Percentiles rank a stretch among this genome's conserved stretches.
These are phyloP conservation scores for Ilyonectria mors-panacis DNA, from an alignment of 2,329 filamentous ascomycete species.

Conservation along the genomic window DNA sequence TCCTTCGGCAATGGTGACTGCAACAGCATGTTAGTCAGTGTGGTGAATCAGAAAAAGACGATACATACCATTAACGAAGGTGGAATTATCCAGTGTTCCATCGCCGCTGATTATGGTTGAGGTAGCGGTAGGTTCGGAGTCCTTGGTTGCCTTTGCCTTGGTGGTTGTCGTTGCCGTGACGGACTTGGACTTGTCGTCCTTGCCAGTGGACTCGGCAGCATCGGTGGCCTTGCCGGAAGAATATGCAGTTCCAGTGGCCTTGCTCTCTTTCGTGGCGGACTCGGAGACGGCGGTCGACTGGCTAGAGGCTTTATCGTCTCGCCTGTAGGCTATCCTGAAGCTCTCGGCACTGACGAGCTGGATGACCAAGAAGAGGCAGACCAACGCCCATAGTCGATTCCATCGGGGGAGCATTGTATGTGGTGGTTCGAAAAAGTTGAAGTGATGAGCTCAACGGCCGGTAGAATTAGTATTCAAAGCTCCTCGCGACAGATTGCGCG, in stretches of 20 bases:
- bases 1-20: constrained; percentile 64
- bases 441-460: constrained; percentile 14
- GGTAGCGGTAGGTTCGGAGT: constrained; percentile 35
- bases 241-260: constrained; percentile 33
- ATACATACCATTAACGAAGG: constrained; percentile 54
- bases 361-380: constrained; percentile 57
- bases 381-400: constrained; percentile 54
- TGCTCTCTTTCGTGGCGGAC: constrained; percentile 28
- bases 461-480: constrained; percentile 32
- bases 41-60: not conserved
- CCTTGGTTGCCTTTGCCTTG: constrained; percentile 32
- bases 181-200: constrained; percentile 7
- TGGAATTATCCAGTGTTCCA: constrained; percentile 48
- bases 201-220: constrained; percentile 16
- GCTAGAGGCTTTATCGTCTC: constrained; percentile 47
- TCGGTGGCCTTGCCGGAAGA: constrained; percentile 32
- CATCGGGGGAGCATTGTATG: constrained; percentile 54
- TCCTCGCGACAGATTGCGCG: constrained; percentile 33
- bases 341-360: constrained; percentile 55
- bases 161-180: constrained; percentile 33
- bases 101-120: constrained; percentile 37
- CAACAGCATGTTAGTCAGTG: constrained; percentile 16
- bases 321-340: constrained; percentile 52
- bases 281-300: constrained; percentile 31
- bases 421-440: constrained; percentile 16